These are phyloP conservation scores for Oxalis stricta DNA, from an alignment of 441 rosid genomes.

Conservation along the genomic window DNA sequence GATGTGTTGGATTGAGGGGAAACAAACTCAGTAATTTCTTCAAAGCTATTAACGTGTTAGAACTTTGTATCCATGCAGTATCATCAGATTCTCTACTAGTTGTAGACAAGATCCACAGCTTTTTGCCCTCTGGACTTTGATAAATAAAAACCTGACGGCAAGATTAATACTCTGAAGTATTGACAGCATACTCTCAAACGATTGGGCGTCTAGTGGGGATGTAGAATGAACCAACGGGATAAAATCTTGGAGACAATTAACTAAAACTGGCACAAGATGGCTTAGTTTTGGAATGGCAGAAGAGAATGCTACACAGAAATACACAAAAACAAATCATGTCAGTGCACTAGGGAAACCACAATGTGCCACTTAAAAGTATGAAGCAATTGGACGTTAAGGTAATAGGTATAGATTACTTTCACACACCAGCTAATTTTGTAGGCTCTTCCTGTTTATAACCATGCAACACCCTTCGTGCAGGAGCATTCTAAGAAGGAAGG, in stretches of 20 bases:
- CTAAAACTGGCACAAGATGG: conserved; percentile 57
- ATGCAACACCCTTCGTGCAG: conserved; percentile 26
- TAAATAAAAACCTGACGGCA: conserved; percentile 38
- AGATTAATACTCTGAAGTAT: conserved; percentile 53
- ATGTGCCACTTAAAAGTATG: neutral
- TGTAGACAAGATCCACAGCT: conserved; percentile 11
- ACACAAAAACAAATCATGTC: conserved; percentile 9
- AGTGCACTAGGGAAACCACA: neutral
- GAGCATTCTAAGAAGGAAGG: conserved; percentile 20
- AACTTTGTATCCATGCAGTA: conserved; percentile 28
- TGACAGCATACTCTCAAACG: conserved; percentile 46
- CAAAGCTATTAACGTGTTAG: conserved; percentile 28
- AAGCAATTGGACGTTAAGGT: too few relatives aligned
- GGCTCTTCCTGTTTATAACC: conserved; percentile 39
- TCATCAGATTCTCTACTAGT: conserved; percentile 19
- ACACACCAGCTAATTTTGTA: conserved; percentile 44
- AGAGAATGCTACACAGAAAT: conserved; percentile 35
- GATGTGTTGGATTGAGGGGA: conserved; percentile 43
- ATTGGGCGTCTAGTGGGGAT: conserved; percentile 31
- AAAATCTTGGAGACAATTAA: conserved; percentile 64
- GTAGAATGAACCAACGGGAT: conserved; percentile 35
- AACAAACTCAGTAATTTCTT: conserved; percentile 52
- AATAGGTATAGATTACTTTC: conserved; percentile 3
- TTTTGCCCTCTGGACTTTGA: conserved; percentile 17
- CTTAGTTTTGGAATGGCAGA: conserved; percentile 31